Conservation (phyloP, 2,329 filamentous ascomycete species). For the Hypoxylon sp. region DNA sequence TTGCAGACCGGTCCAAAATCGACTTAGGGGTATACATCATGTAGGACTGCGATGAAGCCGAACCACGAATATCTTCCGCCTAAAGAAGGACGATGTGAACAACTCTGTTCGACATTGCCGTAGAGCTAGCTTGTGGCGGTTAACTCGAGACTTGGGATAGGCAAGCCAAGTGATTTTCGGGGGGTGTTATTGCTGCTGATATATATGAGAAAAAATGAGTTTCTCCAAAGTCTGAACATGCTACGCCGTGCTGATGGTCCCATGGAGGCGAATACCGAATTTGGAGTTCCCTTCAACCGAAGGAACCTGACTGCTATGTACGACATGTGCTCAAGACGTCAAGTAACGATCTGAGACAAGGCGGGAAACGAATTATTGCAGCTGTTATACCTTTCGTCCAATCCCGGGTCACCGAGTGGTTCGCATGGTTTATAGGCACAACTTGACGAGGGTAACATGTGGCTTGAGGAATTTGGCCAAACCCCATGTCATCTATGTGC, state of each 20-base stretch:
- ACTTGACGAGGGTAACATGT: neutral
- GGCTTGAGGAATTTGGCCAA: constrained; percentile 15
- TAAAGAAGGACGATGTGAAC: constrained; percentile 26
- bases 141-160: neutral
- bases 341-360: neutral
- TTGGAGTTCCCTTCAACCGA: constrained; percentile 1
- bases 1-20: constrained; percentile 13
- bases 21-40: constrained; percentile 25
- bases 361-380: neutral
- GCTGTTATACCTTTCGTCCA: neutral
- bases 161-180: neutral
- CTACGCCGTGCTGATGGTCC: neutral
- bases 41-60: constrained; percentile 1
- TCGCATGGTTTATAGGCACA: constrained; percentile 5
- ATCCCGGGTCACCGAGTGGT: neutral
- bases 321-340: neutral
- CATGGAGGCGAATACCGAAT: neutral
- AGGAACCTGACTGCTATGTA: neutral
- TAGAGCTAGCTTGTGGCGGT: constrained; percentile 3
- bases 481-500: constrained; percentile 4
- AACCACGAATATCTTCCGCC: constrained; percentile 6
- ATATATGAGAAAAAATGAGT: constrained; percentile 1
- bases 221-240: constrained; percentile 5
- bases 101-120: neutral
- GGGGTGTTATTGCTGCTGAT: neutral